Evolutionary conservation across 441 rosid genomes (phyloP).

Genomic region (Geranium incanum): DNA sequence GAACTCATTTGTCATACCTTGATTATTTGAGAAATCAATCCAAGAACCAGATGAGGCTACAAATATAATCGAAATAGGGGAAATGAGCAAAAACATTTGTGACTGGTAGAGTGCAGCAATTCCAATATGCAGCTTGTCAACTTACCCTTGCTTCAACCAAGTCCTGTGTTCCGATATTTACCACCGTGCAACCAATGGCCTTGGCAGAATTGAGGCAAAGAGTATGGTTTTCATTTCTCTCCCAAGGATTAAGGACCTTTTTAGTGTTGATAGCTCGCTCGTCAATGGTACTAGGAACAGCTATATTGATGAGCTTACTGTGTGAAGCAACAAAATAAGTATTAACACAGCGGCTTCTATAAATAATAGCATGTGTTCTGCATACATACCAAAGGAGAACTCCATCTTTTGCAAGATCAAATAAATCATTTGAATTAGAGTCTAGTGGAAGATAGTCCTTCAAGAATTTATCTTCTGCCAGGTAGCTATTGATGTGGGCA

Average conservation of each 20-base stretch:
- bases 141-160: conserved; percentile 93
- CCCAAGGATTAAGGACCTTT: conserved; percentile 83
- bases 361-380: not conserved
- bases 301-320: conserved; percentile 98
- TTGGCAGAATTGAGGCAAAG: conserved; percentile 97
- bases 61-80: conserved; percentile 13
- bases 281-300: conserved; percentile 94
- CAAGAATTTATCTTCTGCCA: conserved; percentile 83
- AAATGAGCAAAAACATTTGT: conserved; percentile 4
- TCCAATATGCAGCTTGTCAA: conserved; percentile 4
- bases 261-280: conserved; percentile 96
- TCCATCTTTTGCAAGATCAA: conserved; percentile 86
- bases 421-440: conserved; percentile 64
- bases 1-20: conserved; percentile 48
- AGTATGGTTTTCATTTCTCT: conserved; percentile 93
- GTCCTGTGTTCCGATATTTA: conserved; percentile 92
- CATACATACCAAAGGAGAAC: conserved; percentile 82
- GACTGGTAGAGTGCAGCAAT: not conserved
- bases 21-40: conserved; percentile 90
- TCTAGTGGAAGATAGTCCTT: conserved; percentile 72
- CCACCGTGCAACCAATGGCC: conserved; percentile 98
- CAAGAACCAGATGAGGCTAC: conserved; percentile 94
- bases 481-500: conserved; percentile 68
- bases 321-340: conserved; percentile 22
- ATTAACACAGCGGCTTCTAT: conserved; percentile 4